A percentile compares a stretch with the other conserved stretches of the same genome.
Evolutionary conservation across 345 rosid genomes (phyloP).

Genomic region (Mercurialis annua): DNA sequence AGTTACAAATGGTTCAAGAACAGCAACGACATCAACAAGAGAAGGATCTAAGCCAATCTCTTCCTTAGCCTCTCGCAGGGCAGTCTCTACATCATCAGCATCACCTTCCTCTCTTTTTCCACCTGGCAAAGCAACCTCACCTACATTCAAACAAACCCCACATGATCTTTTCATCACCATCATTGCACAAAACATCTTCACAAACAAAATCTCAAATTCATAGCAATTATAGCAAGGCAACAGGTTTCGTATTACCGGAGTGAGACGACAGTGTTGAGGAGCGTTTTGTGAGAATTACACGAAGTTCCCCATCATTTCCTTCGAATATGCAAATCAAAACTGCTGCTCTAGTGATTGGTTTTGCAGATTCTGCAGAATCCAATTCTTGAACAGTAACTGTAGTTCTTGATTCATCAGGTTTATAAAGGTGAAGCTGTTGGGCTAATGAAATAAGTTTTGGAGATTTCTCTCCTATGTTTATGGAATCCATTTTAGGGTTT

Average conservation of each 20-base stretch:
- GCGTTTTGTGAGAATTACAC: conserved; percentile 31
- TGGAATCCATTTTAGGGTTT: conserved; percentile 11
- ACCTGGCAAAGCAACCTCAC: conserved; percentile 49
- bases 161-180: neutral
- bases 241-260: conserved; percentile 18
- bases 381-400: neutral
- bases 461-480: neutral
- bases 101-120: conserved; percentile 45
- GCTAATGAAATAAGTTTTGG: conserved; percentile 13
- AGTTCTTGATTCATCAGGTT: neutral
- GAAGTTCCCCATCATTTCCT: conserved; percentile 29
- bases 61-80: conserved; percentile 45
- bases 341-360: conserved; percentile 26
- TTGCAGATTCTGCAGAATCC: conserved; percentile 13
- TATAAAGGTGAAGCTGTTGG: conserved; percentile 20
- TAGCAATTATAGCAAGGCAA: neutral
- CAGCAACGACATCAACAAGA: conserved; percentile 40
- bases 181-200: neutral
- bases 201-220: neutral
- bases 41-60: conserved; percentile 49
- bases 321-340: conserved; percentile 32
- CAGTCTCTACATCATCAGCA: conserved; percentile 34
- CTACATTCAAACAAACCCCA: conserved; percentile 17
- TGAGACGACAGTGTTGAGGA: conserved; percentile 29
- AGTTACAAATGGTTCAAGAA: conserved; percentile 32